Conservation (phyloP, 371 early-diverging fungal species). For the Actinomucor elegans region DNA sequence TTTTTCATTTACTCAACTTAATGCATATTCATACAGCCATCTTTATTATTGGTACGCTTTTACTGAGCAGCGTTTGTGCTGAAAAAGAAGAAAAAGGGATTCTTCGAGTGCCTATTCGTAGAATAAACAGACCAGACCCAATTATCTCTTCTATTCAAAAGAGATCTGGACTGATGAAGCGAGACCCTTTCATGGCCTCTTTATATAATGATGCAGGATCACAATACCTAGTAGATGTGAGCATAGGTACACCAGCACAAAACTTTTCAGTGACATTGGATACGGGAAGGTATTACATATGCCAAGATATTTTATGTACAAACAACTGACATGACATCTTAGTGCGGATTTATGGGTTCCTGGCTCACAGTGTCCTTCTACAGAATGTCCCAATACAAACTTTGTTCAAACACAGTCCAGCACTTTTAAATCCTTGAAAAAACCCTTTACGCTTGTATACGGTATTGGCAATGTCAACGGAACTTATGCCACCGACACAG, state of each 20-base stretch:
- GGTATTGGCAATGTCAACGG: constrained; percentile 48
- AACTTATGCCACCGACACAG: constrained; percentile 41
- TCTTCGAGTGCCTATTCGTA: constrained; percentile 10
- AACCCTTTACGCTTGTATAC: constrained; percentile 28
- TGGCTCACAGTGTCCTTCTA: constrained; percentile 31
- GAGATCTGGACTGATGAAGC: constrained; percentile 1
- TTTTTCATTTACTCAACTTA: background rate
- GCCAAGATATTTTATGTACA: no score
- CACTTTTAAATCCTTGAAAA: constrained; percentile 24
- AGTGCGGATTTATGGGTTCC: constrained; percentile 54
- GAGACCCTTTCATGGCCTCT: constrained; percentile 16
- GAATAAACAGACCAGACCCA: constrained; percentile 11
- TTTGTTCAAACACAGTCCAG: constrained; percentile 29
- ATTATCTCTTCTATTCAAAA: constrained; percentile 15
- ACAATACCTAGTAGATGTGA: constrained; percentile 35
- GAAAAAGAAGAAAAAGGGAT: background rate
- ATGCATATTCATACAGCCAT: constrained; percentile 9
- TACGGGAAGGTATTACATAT: constrained; percentile 55
- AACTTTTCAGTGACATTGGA: constrained; percentile 43
- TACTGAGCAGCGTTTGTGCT: background rate
- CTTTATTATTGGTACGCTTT: background rate
- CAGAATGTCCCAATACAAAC: constrained; percentile 34
- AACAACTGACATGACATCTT: no score
- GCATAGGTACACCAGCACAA: constrained; percentile 43
- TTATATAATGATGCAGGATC: constrained; percentile 41